Base-by-base conservation (phyloP, 2,329 filamentous ascomycete genomes). In the Zymoseptoria tritici region DNA sequence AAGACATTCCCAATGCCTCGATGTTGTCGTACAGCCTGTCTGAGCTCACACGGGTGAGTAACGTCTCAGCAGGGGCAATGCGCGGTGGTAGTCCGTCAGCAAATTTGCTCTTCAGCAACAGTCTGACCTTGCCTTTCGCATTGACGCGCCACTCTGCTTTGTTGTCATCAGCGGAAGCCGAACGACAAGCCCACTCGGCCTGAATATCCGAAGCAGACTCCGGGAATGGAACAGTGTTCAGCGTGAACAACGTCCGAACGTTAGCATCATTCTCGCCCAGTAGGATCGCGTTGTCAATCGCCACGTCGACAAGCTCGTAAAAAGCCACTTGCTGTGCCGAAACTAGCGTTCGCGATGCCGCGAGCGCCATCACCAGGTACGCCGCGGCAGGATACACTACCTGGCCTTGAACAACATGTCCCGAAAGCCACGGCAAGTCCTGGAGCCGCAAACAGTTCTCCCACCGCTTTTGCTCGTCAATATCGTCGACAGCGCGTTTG, bases 371-470 rank as follows among this genome's bases (percentile, higher is more conserved):
- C 2, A 59, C 62, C 20, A 68, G 52, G 49, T 66, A 66, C n/a
- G 66, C 67, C n/a, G 66, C 61, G 6, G 53, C 70, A 0, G 74
- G 74, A 29, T 72, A 74, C 3, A 77, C 61, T 24, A 70, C 68
- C 9, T 67, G 64, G 11, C 60, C 65, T 24, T 70, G 63, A 9
- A 76, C 62, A 2, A 67, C 57, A 57, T 76, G 74, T 19, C 70
- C 71, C 42, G 58, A 55, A 11, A 74, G 54, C 74, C 73, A 76
- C 0, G 70, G 66, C 1, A 70, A 49, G 21, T 74, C 70, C 0
- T 46, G 54, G 22, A 62, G 54, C 46, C 59, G 61, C 31, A 64
- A 16, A 22, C 64, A 56, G 26, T 65, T 63, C 6, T 57, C 51
- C 62, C 63, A 65, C 8, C 60, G 60, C 54, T 64, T 59, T 24